Percentiles rank a stretch among this genome's conserved stretches.
phyloP scores from a whole-genome alignment of 441 rosid genomes.

The Populus tomentosa region DNA sequence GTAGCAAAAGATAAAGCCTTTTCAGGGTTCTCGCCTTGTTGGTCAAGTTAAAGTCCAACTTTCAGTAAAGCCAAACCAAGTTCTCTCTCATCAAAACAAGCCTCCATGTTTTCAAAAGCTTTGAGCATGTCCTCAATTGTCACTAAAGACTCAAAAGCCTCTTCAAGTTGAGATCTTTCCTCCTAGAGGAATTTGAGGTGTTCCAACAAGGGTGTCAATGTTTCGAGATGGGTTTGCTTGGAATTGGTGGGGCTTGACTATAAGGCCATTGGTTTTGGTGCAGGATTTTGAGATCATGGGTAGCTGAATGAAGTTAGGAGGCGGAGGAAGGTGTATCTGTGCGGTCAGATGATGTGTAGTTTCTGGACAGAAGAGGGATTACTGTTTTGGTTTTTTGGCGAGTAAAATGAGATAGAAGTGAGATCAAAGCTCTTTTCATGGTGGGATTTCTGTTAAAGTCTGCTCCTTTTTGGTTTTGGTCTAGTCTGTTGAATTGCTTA shows the following conservation, averaged over 20 bases:
- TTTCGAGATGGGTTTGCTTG: constrained; percentile 39
- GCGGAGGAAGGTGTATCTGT: constrained; percentile 13
- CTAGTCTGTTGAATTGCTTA: background rate
- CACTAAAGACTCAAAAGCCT: constrained; percentile 73
- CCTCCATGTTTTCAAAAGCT: constrained; percentile 71
- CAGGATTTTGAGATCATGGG: constrained; percentile 27
- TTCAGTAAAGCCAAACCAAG: constrained; percentile 74
- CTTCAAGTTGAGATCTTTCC: constrained; percentile 68
- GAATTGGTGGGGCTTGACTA: constrained; percentile 32
- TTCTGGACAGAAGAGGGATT: constrained; percentile 22
- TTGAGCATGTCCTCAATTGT: constrained; percentile 71
- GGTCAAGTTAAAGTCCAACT: constrained; percentile 81
- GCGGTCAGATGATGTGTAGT: constrained; percentile 25
- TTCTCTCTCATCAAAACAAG: constrained; percentile 61
- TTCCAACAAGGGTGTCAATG: constrained; percentile 48
- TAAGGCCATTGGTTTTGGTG: constrained; percentile 30
- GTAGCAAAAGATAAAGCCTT: constrained; percentile 54
- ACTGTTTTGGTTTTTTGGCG: constrained; percentile 30
- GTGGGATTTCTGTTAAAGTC: constrained; percentile 1
- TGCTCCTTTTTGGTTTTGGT: background rate
- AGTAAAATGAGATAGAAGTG: constrained; percentile 41
- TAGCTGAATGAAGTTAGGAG: constrained; percentile 21
- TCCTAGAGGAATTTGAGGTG: constrained; percentile 43
- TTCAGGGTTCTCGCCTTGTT: constrained; percentile 76
- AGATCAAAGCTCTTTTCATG: constrained; percentile 59